These are phyloP conservation scores for Colletotrichum siamense DNA, from an alignment of 2,329 filamentous ascomycete species.

Conservation along the genomic window DNA sequence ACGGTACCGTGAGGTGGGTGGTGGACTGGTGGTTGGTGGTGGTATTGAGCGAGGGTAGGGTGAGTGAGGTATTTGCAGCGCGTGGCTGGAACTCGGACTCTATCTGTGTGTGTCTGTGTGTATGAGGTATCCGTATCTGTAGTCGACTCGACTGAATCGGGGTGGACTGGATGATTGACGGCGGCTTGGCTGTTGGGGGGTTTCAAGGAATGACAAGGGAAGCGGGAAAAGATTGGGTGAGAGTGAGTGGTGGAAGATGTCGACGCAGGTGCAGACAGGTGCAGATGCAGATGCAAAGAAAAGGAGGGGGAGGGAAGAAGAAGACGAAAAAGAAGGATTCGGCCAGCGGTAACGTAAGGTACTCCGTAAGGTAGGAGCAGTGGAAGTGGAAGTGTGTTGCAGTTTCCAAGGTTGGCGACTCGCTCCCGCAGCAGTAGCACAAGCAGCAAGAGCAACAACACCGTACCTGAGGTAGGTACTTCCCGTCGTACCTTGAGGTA, in stretches of 20 bases:
- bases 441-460: neutral
- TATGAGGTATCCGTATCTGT: neutral
- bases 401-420: neutral
- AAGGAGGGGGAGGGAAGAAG: neutral
- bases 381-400: neutral
- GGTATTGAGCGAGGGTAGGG: neutral
- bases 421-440: neutral
- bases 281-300: neutral
- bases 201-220: constrained; percentile 1
- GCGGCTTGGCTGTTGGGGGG: neutral
- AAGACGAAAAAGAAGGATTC: neutral
- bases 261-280: neutral
- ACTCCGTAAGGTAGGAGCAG: neutral
- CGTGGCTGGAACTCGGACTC: neutral
- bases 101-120: neutral
- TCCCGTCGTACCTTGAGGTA: neutral
- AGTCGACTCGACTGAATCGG: neutral
- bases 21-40: neutral
- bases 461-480: neutral
- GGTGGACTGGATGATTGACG: neutral
- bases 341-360: neutral
- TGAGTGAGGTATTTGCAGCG: neutral
- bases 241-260: neutral
- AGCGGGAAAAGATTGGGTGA: neutral
- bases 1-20: neutral